A percentile compares a stretch with the other conserved stretches of the same genome.
Conservation (phyloP, 257 asterid genomes). For the Solanum rostratum region DNA sequence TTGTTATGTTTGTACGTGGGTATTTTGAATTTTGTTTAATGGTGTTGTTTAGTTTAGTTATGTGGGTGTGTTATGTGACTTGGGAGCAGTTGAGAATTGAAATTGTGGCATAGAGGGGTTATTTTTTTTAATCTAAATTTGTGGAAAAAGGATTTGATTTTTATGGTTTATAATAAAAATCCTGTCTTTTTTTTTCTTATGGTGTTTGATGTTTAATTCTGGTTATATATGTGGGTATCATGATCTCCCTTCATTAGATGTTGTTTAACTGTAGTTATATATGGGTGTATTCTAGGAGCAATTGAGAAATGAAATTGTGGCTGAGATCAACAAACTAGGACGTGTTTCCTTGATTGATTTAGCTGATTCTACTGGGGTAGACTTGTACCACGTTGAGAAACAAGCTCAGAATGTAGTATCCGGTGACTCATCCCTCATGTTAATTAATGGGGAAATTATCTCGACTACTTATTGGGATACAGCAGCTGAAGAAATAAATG, state of each 20-base stretch:
- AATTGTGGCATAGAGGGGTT: background rate
- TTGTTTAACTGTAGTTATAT: slow-evolving; percentile 3
- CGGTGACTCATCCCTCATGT: slow-evolving; percentile 50
- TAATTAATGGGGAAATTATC: slow-evolving; percentile 86
- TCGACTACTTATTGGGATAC: slow-evolving; percentile 79
- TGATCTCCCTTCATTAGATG: background rate
- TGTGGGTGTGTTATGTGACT: background rate
- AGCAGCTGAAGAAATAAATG: slow-evolving; percentile 86
- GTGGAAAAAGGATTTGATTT: background rate
- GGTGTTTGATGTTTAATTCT: background rate
- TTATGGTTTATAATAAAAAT: background rate
- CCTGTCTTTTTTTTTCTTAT: background rate
- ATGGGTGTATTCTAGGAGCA: slow-evolving; percentile 49
- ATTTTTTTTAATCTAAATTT: background rate
- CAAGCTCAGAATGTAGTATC: slow-evolving; percentile 68
- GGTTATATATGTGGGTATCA: background rate
- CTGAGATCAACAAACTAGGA: slow-evolving; percentile 54
- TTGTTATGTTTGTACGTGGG: background rate
- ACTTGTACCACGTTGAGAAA: slow-evolving; percentile 83
- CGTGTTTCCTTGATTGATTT: slow-evolving; percentile 79
- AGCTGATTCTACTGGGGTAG: slow-evolving; percentile 66
- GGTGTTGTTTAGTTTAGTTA: background rate
- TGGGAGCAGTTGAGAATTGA: background rate
- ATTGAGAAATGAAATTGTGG: slow-evolving; percentile 67
- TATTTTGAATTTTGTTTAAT: background rate